Base-by-base conservation (phyloP, 2,329 filamentous ascomycete genomes). In the Dichotomopilus funicola region DNA sequence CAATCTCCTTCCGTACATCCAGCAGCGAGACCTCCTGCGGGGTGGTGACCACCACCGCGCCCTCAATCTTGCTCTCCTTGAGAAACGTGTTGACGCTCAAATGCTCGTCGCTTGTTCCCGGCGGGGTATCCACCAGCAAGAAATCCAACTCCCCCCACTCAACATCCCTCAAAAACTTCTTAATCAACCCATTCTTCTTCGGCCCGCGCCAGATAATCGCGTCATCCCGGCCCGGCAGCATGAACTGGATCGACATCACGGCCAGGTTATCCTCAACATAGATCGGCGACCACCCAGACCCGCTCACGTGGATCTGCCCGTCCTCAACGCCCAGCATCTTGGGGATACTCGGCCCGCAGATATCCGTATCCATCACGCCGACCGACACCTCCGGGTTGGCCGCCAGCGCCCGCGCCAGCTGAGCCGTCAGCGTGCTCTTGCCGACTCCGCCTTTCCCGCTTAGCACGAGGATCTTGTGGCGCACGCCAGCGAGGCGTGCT, bases 311-410 rank as follows among this genome's bases (percentile, higher is more conserved):
- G 51, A 99, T 94, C 1, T 88, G 95, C 73, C 99, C 92, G 33
- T 83, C 76, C 71, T 96, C 91, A 1, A 96, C 92, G 37, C 94
- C 94, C 86, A 99, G 91, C 92, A 99, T 97, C 75, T 96, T 96
- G 19, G 94, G 94, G 65, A 99, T 96, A 61, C 85, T 90, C 0
- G 94, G 94, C 0, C 94, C 94, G 73, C 91, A 96, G 60, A 99
- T 96, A 71, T 99, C 94, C 6, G 94, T 95, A 72, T 99, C 94
- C 90, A 97, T 96, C 64, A 99, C 86, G 19, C 92, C 94, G 34
- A 99, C 89, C 1, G 83, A 89, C 55, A 77, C 86, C 46, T 86
- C 82, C 0, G 86, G 83, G 70, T 95, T 89, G 11, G 83, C 82
- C 1, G 94, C 89, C 65, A 99, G 95, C 1, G 89, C 91, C 68